A percentile compares a stretch with the other conserved stretches of the same genome.
Conservation (phyloP, 75 land plant genomes). For the Cupressus sempervirens region DNA sequence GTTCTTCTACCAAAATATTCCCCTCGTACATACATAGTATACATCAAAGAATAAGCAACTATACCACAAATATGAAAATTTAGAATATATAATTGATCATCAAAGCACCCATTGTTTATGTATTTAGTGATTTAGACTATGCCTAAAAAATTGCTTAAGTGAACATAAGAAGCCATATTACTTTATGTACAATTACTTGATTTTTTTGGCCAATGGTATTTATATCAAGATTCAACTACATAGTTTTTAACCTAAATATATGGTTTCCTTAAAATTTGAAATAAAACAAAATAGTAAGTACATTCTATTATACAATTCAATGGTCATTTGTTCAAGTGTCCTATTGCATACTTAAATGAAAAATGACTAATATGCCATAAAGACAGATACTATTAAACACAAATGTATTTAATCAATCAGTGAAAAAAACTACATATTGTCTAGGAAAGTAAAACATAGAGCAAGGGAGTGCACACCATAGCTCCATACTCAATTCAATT, state of each 20-base stretch:
- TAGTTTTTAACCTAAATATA: not conserved
- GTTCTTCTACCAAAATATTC: conserved; percentile 97
- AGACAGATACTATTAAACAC: not conserved
- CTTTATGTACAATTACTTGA: not conserved
- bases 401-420: not conserved
- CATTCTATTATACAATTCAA: not conserved
- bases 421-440: not conserved
- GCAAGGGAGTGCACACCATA: not conserved
- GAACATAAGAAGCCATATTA: not conserved
- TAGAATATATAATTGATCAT: not conserved
- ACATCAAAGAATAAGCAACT: not conserved
- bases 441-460: not conserved
- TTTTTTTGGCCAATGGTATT: not conserved
- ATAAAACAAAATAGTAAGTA: not conserved
- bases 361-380: not conserved
- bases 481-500: not conserved
- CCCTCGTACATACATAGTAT: conserved; percentile 71
- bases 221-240: too few species aligned
- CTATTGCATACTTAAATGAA: not conserved
- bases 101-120: not conserved
- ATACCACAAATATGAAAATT: not conserved
- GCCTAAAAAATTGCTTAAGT: not conserved
- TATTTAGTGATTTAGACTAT: not conserved
- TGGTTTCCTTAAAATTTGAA: not conserved
- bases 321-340: not conserved